Percentiles rank a stretch among this genome's conserved stretches.
Conservation (phyloP, 805 yeast species). For the Isabelozyma rhagii region DNA sequence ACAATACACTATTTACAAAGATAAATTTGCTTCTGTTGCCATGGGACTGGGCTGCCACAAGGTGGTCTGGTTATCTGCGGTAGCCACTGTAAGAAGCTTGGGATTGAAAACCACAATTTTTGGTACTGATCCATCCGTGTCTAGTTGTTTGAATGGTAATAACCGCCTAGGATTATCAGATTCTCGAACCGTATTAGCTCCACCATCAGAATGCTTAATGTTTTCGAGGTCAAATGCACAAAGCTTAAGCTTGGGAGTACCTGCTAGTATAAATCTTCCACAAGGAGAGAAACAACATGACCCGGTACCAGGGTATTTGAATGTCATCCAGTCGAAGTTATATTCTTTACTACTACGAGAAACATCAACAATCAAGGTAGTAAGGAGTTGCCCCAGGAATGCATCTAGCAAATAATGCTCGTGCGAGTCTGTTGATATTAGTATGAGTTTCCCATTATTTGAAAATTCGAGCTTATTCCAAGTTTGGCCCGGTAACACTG, state of each 20-base stretch:
- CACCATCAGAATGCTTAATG: conserved; percentile 19
- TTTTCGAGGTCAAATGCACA: conserved; percentile 26
- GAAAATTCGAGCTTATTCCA: conserved; percentile 78
- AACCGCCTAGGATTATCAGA: conserved; percentile 17
- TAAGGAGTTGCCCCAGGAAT: conserved; percentile 53
- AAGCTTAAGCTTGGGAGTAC: conserved; percentile 22
- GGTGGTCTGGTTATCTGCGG: conserved; percentile 52
- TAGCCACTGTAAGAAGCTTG: conserved; percentile 53
- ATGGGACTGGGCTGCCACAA: conserved; percentile 32
- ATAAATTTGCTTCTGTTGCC: background rate
- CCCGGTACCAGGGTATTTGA: conserved; percentile 31
- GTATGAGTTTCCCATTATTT: conserved; percentile 65
- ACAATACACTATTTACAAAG: background rate
- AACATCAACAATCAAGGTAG: conserved; percentile 13
- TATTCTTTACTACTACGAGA: conserved; percentile 1
- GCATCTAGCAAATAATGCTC: conserved; percentile 68
- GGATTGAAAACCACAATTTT: conserved; percentile 60
- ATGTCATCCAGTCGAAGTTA: conserved; percentile 17
- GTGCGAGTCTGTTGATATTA: conserved; percentile 53
- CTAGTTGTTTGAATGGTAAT: conserved; percentile 20
- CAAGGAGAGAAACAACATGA: conserved; percentile 37
- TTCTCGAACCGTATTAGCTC: conserved; percentile 10
- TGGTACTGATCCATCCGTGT: conserved; percentile 33
- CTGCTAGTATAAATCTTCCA: conserved; percentile 36
- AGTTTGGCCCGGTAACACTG: conserved; percentile 15